Evolutionary conservation across 495 filamentous ascomycete species (phyloP), one percentile per base, ranked within the genome.

Genomic region (Sabuloglossum arenarium): DNA sequence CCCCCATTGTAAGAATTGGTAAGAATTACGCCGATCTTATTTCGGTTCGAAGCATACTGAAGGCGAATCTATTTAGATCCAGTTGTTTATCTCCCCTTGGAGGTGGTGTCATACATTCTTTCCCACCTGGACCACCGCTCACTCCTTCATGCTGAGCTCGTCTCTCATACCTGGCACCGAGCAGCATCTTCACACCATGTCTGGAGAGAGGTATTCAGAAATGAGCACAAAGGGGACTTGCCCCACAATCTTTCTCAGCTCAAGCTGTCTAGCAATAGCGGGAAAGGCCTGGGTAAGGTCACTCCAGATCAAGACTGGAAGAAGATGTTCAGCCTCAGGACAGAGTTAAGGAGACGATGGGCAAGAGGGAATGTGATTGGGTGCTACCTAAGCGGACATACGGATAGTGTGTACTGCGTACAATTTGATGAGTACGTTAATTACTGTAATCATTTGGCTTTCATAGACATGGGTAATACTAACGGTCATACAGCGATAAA

Each of bases 391-490:
- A 84, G 90, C 63, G 91, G 93, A 0, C 91, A 98, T 63, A 77
- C 77, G 11, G 91, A 97, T 66, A 94, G 86, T 59, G 89, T 98
- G 25, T 98, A 98, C 68, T 97, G 91, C 66, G 79, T 90, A 39
- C 91, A 97, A 65, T 98, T 96, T 69, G 91, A 98, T 66, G 89
- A 97, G 84, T 86, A 78, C 58, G 82, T 70, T 54, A 56, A 29
- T 21, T 34, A 31, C 30, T 28, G 14, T 45, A 14, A 49, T 29
- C 29, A 16, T 23, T 3, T 30, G 24, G 29, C 57, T 31, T 54
- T 57, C 12, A n/a, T 14, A n/a, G 27, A 55, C 53, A n/a, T 53
- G 12, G 16, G 10, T 32, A 16, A 56, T 49, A 53, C 53, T 61
- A 32, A 34, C 66, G 67, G 66, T 68, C 59, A 24, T 57, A 57